Evolutionary conservation across 2,329 filamentous ascomycete genomes (phyloP).

Genomic region (Aureobasidium vineae): DNA sequence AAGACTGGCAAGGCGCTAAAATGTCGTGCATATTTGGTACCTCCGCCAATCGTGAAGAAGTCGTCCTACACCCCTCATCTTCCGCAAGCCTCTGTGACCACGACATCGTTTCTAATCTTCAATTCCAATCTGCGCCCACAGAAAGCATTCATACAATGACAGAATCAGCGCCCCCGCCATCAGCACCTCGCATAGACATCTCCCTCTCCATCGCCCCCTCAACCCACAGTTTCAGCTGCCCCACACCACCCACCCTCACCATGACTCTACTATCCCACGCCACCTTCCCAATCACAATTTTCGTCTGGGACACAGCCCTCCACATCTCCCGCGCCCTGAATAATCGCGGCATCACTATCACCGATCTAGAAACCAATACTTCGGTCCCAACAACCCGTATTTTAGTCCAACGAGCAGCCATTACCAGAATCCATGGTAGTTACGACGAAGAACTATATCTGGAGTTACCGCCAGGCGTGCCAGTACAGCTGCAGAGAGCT

Average conservation of each 20-base stretch:
- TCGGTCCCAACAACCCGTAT: not conserved
- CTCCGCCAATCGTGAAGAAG: not conserved
- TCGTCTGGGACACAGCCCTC: not conserved
- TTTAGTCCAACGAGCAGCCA: not conserved
- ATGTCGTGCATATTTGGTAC: not conserved
- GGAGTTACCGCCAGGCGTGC: not conserved
- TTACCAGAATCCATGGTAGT: not conserved
- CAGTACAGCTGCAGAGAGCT: not conserved
- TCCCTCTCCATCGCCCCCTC: not conserved
- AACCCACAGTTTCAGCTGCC: not conserved
- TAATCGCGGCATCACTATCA: not conserved
- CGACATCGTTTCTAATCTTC: too few species aligned
- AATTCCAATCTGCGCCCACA: too few species aligned
- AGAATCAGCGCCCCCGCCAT: not conserved
- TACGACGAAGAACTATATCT: not conserved
- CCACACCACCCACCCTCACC: not conserved
- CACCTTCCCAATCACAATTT: not conserved
- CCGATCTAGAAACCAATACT: not conserved
- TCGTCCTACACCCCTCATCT: not conserved
- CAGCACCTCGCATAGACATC: not conserved
- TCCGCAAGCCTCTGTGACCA: too few species aligned
- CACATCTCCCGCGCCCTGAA: not conserved
- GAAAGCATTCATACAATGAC: not conserved
- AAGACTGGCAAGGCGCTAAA: not conserved
- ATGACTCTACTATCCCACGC: not conserved